phyloP scores from a whole-genome alignment of 345 rosid genomes.

The Noccaea caerulescens region DNA sequence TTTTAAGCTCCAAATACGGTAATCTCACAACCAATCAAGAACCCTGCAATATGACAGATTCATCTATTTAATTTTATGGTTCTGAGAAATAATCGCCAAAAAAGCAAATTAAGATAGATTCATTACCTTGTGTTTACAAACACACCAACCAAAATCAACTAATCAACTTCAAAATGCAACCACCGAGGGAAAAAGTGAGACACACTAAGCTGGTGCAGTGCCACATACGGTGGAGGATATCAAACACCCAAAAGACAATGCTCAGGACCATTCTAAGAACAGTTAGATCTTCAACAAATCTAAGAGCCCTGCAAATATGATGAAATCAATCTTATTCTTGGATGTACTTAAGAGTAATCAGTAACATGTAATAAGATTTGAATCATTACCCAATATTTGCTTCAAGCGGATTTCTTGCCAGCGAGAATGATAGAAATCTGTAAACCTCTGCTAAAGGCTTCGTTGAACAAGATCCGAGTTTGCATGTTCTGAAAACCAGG shows the following conservation, averaged over 20 bases:
- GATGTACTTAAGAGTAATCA: not conserved
- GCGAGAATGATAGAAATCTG: constrained; percentile 80
- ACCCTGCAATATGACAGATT: constrained; percentile 23
- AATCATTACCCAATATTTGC: constrained; percentile 32
- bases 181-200: constrained; percentile 4
- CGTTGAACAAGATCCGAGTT: constrained; percentile 83
- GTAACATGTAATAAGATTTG: constrained; percentile 5
- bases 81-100: not conserved
- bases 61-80: constrained; percentile 9
- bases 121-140: constrained; percentile 26
- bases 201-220: not conserved
- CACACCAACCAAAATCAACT: constrained; percentile 4
- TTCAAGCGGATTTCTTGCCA: constrained; percentile 66
- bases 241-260: not conserved
- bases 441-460: constrained; percentile 90
- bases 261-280: constrained; percentile 6
- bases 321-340: not conserved
- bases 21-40: constrained; percentile 17
- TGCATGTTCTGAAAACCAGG: constrained; percentile 97
- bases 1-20: constrained; percentile 2
- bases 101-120: constrained; percentile 7
- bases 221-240: not conserved
- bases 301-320: constrained; percentile 18
- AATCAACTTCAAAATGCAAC: constrained; percentile 20
- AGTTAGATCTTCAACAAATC: constrained; percentile 6